Evolutionary conservation across 176 grass and related monocot genomes (phyloP), one percentile per base, ranked within the genome.

Genomic region (Aegilops umbellulata): DNA sequence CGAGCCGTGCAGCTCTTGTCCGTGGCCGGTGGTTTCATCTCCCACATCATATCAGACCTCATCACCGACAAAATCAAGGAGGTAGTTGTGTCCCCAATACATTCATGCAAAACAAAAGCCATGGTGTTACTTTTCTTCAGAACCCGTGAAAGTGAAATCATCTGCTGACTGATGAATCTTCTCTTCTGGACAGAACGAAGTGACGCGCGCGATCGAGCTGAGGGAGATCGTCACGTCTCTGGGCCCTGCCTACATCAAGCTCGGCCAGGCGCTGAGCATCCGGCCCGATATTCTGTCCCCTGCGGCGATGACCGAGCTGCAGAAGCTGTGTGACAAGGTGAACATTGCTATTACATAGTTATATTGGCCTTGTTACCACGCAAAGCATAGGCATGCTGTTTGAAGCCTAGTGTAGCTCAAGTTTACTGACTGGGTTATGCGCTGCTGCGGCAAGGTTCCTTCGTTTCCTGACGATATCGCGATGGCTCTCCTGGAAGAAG

Each of bases 241-340:
- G 44, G 96, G 96, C 79, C 96, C 96, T 69, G 96, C 96, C 22
- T 98, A 98, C 57, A 98, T 98, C 61, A 95, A 98, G 79, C 91
- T 98, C 78, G 96, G 96, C 26, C 96, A 98, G 76, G 96, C 93
- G 26, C 76, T 95, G 29, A 98, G 96, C 63, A 98, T 98, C 80
- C 91, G 93, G 17, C 96, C 96, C 24, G 96, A 98, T 30, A 95
- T 98, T 84, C 87, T 98, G 27, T 98, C 96, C 80, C 96, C 96
- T 76, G 86, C 93, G 49, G 96, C 96, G 22, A 98, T 98, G 96
- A 92, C 82, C 2, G 96, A 98, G 61, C 68, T 98, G 84, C 96
- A 98, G 80, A 98, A 98, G 60, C 79, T 98, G 5, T 98, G 96
- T 27, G 96, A 98, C 88, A 98, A 95, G 91, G 92, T 94, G 78